phyloP scores from a whole-genome alignment of 805 yeast species.

The Brettanomyces custersianus region DNA sequence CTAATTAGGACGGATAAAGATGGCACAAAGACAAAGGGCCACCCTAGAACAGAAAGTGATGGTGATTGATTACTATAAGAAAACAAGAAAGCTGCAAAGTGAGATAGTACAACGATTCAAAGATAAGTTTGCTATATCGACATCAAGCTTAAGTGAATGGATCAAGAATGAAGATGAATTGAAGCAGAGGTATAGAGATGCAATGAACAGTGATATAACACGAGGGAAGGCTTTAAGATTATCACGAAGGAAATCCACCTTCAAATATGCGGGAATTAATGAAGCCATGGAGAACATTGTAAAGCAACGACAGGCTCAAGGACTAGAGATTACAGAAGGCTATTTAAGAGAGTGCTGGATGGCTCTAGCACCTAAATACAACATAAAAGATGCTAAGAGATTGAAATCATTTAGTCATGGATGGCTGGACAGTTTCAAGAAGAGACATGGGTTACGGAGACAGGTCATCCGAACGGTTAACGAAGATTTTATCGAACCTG shows the following conservation, averaged over 20 bases:
- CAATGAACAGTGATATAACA: slow-evolving; percentile 17
- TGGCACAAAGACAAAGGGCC: slow-evolving; percentile 37
- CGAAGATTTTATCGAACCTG: too few species aligned
- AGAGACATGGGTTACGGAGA: slow-evolving; percentile 37
- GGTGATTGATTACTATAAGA: slow-evolving; percentile 43
- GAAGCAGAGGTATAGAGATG: slow-evolving; percentile 33
- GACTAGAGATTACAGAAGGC: slow-evolving; percentile 45
- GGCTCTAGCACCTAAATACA: slow-evolving; percentile 42
- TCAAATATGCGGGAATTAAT: slow-evolving; percentile 50
- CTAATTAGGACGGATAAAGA: too few species aligned
- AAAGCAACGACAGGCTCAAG: slow-evolving; percentile 31
- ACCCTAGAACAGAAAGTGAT: slow-evolving; percentile 51
- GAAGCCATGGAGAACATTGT: slow-evolving; percentile 50
- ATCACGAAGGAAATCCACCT: slow-evolving; percentile 38
- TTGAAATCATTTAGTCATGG: slow-evolving; percentile 50
- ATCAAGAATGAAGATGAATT: slow-evolving; percentile 43
- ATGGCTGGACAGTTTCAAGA: slow-evolving; percentile 54
- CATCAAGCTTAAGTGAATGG: slow-evolving; percentile 57
- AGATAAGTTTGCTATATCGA: slow-evolving; percentile 43
- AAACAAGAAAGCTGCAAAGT: slow-evolving; percentile 42
- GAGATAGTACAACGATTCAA: slow-evolving; percentile 47
- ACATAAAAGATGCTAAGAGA: slow-evolving; percentile 54
- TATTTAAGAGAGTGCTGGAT: slow-evolving; percentile 49
- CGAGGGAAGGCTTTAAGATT: slow-evolving; percentile 16
- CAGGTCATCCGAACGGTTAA: too few species aligned